These are phyloP conservation scores for Colletotrichum sp. DNA, from an alignment of 2,329 filamentous ascomycete species.

Conservation along the genomic window DNA sequence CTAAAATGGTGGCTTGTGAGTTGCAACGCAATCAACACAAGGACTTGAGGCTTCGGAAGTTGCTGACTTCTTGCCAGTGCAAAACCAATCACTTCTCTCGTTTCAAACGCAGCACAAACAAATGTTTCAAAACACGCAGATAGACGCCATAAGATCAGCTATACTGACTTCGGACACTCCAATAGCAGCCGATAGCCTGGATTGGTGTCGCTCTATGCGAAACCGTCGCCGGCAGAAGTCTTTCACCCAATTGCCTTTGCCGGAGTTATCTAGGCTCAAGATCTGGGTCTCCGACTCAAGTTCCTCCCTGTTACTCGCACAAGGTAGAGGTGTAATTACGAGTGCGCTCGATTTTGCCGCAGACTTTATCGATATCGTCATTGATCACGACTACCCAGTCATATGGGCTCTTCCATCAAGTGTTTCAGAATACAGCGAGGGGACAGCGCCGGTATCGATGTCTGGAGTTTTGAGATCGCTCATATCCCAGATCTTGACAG, in stretches of 20 bases:
- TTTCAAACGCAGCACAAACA: fast-evolving
- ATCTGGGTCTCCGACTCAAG: not conserved
- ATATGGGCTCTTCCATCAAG: not conserved
- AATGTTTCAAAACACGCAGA: not conserved
- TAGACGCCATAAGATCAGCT: not conserved
- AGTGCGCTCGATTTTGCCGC: not conserved
- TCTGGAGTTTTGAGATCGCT: not conserved
- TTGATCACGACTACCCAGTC: not conserved
- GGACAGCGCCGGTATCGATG: fast-evolving
- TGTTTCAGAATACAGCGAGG: fast-evolving
- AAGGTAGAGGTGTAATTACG: not conserved
- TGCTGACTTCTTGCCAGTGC: fast-evolving
- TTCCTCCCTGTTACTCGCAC: not conserved
- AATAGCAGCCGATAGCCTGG: not conserved
- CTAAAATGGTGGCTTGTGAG: not conserved
- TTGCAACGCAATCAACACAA: not conserved
- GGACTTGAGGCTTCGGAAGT: fast-evolving
- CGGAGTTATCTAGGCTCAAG: not conserved
- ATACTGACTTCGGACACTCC: fast-evolving
- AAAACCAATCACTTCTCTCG: fast-evolving
- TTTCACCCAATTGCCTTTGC: fast-evolving
- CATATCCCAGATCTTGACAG: not conserved
- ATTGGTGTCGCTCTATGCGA: not conserved
- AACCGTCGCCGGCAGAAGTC: not conserved
- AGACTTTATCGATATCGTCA: not conserved